These are phyloP conservation scores for Salvia sclarea DNA, from an alignment of 305 asterid species.

Conservation along the genomic window DNA sequence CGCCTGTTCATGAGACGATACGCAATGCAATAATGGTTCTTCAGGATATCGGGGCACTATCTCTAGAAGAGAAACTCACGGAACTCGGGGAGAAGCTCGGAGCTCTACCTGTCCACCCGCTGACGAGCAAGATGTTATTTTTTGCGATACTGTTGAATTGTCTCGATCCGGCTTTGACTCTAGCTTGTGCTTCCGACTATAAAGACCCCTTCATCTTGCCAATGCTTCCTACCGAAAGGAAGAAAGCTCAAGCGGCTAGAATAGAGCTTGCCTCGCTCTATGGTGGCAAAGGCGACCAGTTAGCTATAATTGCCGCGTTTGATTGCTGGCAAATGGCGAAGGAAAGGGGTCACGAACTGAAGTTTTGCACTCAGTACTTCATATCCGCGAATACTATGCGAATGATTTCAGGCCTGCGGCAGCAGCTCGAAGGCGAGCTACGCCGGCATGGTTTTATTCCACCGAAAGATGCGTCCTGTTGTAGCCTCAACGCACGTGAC, in stretches of 20 bases:
- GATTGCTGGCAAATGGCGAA: constrained; percentile 80
- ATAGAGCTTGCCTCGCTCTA: constrained; percentile 70
- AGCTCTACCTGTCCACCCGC: constrained; percentile 87
- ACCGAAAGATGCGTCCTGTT: constrained; percentile 52
- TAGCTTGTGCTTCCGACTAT: constrained; percentile 88
- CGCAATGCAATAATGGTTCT: constrained; percentile 73
- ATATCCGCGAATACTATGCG: constrained; percentile 67
- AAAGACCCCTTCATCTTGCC: constrained; percentile 86
- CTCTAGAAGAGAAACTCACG: constrained; percentile 80
- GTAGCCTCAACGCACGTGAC: constrained; percentile 68
- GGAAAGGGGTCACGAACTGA: constrained; percentile 58
- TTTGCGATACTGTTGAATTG: constrained; percentile 77
- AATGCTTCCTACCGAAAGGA: constrained; percentile 65
- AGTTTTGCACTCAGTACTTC: constrained; percentile 71
- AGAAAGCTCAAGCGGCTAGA: constrained; percentile 71
- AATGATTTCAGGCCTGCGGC: constrained; percentile 75
- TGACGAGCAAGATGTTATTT: constrained; percentile 93
- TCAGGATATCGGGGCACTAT: constrained; percentile 87
- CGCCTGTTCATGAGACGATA: constrained; percentile 82
- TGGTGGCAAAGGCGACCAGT: constrained; percentile 87
- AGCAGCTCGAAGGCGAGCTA: constrained; percentile 67
- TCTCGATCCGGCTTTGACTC: constrained; percentile 88
- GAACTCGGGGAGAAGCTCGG: constrained; percentile 88
- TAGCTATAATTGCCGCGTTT: constrained; percentile 87
- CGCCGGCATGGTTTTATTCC: constrained; percentile 63